Conservation (phyloP, 2,329 filamentous ascomycete genomes). For the Neonectria punicea region DNA sequence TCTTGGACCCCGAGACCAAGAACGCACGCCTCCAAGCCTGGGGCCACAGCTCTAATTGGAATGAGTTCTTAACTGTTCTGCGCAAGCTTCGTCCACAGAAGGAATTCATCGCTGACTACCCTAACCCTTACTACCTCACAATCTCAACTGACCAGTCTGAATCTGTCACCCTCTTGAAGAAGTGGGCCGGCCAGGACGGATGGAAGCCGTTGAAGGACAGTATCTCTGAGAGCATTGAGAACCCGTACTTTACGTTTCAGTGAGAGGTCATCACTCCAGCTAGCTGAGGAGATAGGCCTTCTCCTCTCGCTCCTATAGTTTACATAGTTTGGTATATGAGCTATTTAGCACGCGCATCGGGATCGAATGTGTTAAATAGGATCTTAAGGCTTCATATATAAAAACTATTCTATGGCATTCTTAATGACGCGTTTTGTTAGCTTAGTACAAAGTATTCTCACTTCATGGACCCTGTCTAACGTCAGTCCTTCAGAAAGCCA, state of each 20-base stretch:
- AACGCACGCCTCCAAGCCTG: constrained; percentile 21
- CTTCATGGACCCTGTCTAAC: no score
- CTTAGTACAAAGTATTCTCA: no score
- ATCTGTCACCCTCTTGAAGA: neutral
- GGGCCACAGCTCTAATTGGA: constrained; percentile 21
- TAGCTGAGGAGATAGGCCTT: no score
- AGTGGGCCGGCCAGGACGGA: neutral
- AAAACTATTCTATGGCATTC: no score
- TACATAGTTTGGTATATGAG: no score
- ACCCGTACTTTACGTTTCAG: neutral
- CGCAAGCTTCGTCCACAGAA: constrained; percentile 13
- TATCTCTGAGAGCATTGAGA: constrained; percentile 3
- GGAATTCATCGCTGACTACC: constrained; percentile 16
- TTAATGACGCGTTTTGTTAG: no score
- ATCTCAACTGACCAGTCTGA: constrained; percentile 11
- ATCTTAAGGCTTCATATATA: no score
- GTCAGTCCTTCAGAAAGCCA: no score
- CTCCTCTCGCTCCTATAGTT: no score
- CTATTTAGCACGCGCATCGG: no score
- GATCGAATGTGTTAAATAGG: no score
- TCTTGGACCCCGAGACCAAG: constrained; percentile 18
- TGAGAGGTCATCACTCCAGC: neutral
- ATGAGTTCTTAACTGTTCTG: constrained; percentile 18
- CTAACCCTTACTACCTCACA: constrained; percentile 1
- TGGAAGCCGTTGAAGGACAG: neutral